Evolutionary conservation across 2,329 filamentous ascomycete genomes (phyloP), one percentile per base, ranked within the genome.

Genomic region (Cercospora brassicicola): DNA sequence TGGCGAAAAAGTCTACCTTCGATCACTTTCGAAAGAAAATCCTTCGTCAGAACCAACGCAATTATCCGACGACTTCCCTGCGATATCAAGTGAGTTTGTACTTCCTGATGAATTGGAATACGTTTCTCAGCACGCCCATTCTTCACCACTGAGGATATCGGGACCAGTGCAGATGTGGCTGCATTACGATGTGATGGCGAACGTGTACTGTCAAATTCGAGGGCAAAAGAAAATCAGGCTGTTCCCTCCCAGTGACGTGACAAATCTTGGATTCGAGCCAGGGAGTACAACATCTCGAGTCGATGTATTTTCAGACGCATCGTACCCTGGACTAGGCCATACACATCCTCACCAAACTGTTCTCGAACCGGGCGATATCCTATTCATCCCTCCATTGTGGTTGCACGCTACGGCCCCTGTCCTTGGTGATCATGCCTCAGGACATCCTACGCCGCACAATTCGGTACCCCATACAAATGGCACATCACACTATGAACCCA

Each of bases 101-200:
- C 79, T 96, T 1, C 92, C 93, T 0, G 73, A 82, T 0, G 82
- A 88, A 69, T 81, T 96, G 9, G 78, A 78, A 0, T 81, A 85
- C 36, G 88, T 92, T 3, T 76, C 76, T 4, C 81, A 89, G n/a
- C 88, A 88, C 69, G 79, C 87, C 3, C 93, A 96, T 76, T 94
- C 90, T 77, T 94, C 91, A 2, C 89, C 93, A 0, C 80, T 96
- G 26, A 86, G 93, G 20, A 89, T 96, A 68, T 94, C 91, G 3
- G 92, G 92, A 0, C 87, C 87, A 1, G 91, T 94, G 10, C 90
- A 89, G 48, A 91, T 97, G 87, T 97, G 94, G 93, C 83, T 96
- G 33, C 92, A 96, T 79, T 96, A 95, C 81, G 92, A 96, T 80
- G 92, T 95, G 15, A 93, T 96, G 86, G 91, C 92, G 60, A 97